A percentile compares a stretch with the other conserved stretches of the same genome.
Evolutionary conservation across 2,329 filamentous ascomycete species (phyloP).

Genomic region (Xylariaceae sp.): DNA sequence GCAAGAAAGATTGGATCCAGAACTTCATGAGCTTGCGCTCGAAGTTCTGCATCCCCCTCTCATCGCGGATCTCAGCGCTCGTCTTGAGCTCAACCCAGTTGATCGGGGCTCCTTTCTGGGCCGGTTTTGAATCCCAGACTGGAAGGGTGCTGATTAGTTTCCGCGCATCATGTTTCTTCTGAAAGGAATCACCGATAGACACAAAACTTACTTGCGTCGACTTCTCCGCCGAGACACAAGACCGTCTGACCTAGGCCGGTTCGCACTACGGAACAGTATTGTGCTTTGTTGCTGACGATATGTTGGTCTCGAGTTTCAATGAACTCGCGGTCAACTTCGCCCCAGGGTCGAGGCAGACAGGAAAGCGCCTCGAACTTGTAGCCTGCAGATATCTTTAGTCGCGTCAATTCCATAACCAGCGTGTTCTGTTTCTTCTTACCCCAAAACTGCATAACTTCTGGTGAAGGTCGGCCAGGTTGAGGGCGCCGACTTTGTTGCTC

Average conservation of each 20-base stretch:
- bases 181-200: slow-evolving; percentile 8
- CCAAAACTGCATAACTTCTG: slow-evolving; percentile 90
- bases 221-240: slow-evolving; percentile 85
- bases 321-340: slow-evolving; percentile 64
- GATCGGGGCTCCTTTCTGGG: slow-evolving; percentile 59
- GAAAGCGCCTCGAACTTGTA: slow-evolving; percentile 95
- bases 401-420: background rate
- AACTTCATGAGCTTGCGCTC: slow-evolving; percentile 91
- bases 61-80: slow-evolving; percentile 63
- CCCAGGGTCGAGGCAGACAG: slow-evolving; percentile 72
- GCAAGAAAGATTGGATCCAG: slow-evolving; percentile 93
- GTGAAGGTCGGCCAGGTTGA: slow-evolving; percentile 54
- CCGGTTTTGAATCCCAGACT: slow-evolving; percentile 83
- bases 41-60: slow-evolving; percentile 69
- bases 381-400: slow-evolving; percentile 46
- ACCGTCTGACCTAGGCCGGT: slow-evolving; percentile 76
- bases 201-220: slow-evolving; percentile 68
- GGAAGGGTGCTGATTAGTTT: background rate
- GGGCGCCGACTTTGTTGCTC: slow-evolving; percentile 43
- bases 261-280: slow-evolving; percentile 91
- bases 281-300: slow-evolving; percentile 80
- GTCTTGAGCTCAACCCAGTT: slow-evolving; percentile 98
- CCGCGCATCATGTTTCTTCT: background rate
- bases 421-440: slow-evolving; percentile 46
- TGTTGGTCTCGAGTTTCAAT: slow-evolving; percentile 73